Evolutionary conservation across 805 yeast species (phyloP), one percentile per base, ranked within the genome.

Genomic region (Zygotorulaspora danielsina): DNA sequence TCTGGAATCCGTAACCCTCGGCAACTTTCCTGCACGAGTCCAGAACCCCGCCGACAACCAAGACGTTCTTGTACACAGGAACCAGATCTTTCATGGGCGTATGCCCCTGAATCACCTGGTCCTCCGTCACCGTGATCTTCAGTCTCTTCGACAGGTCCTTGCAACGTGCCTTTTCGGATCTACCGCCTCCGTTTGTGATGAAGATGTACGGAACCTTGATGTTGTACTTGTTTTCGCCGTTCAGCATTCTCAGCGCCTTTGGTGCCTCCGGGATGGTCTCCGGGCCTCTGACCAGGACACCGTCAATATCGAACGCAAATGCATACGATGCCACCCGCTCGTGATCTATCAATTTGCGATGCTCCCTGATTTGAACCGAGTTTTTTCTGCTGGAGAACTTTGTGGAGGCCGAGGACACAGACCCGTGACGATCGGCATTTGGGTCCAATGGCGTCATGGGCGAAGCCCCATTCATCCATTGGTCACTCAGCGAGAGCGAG

Each of bases 161-260:
- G 34, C 90, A 83, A 51, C 96, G 71, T 7, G 75, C 79, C 40
- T 67, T 58, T 61, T 87, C 96, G 6, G 86, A 81, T 55, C 83
- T 77, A 36, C 96, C 96, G 50, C 96, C 95, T 51, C 96, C 96
- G 61, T 87, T 87, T 43, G 96, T 87, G 46, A 87, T 88, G 57
- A 82, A 81, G 42, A 84, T 81, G 57, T 83, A 84, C 6, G 95
- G 95, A 12, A 84, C 88, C 46, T 73, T 78, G 53, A 87, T 81
- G 53, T 81, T 76, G 66, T 84, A 79, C 54, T 76, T 71, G 66
- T 87, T 87, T 27, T 78, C 78, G 42, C 95, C 95, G 50, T 84
- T 79, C 46, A 87, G 71, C 68, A 83, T 58, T 46, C 72, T 71
- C 49, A 87, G 64, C 5, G 95, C 95, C 46, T 78, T 74, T 11